A percentile compares a stretch with the other conserved stretches of the same genome.
Evolutionary conservation across 2,329 filamentous ascomycete species (phyloP).

Genomic region (Gaeumannomyces sp.): DNA sequence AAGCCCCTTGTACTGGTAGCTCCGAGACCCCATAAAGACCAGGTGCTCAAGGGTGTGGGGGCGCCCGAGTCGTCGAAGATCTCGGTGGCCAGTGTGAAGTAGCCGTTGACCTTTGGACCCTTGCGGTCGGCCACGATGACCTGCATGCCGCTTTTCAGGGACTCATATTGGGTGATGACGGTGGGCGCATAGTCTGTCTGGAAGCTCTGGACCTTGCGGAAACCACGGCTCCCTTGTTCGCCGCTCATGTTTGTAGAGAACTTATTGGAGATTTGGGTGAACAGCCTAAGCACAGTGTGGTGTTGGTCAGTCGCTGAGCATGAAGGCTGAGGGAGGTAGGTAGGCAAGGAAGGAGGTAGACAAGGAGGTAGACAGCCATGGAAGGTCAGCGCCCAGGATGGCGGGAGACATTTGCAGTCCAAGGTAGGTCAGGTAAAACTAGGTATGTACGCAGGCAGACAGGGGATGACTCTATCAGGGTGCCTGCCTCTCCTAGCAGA

Average conservation of each 20-base stretch:
- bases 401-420: neutral
- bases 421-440: neutral
- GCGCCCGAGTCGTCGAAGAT: constrained; percentile 96
- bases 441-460: too few relatives aligned
- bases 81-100: constrained; percentile 93
- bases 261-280: constrained; percentile 2
- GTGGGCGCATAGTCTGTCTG: constrained; percentile 84
- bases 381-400: neutral
- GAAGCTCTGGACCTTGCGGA: constrained; percentile 81
- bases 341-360: neutral
- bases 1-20: constrained; percentile 89
- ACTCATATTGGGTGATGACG: constrained; percentile 91
- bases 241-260: constrained; percentile 42
- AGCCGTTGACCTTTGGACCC: constrained; percentile 91
- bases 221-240: constrained; percentile 48
- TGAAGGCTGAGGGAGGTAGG: neutral
- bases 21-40: constrained; percentile 86
- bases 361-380: neutral
- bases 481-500: neutral
- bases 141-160: constrained; percentile 87
- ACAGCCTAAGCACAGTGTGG: neutral
- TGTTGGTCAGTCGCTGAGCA: neutral
- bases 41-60: constrained; percentile 78
- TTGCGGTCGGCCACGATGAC: constrained; percentile 87
- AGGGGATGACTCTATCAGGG: neutral